Evolutionary conservation across 2,329 filamentous ascomycete genomes (phyloP), one percentile per base, ranked within the genome.

Genomic region (Botrytis medusae): DNA sequence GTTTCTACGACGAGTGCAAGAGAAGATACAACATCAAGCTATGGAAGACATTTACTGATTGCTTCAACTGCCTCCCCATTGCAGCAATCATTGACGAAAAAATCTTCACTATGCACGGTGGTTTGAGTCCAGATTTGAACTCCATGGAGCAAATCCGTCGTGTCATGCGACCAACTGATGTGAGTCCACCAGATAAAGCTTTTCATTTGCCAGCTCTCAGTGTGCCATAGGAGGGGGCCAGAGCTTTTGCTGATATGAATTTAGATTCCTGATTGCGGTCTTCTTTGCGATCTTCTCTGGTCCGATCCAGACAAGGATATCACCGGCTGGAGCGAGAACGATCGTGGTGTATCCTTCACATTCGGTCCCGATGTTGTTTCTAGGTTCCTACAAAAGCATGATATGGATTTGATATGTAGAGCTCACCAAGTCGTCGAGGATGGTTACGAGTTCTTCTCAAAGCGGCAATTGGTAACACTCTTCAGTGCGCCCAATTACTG

Each of bases 1-100:
- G 96, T 74, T 99, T 99, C 87, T 99, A 99, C 87, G 96, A 99
- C 82, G 95, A 99, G 85, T 99, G 95, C 91, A 99, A 99, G 88
- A 92, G 96, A 82, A 90, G 95, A 79, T 98, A 97, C 87, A 99
- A 98, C 85, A 97, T 98, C 87, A 98, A 98, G 89, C 89, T 98
- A 75, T 98, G 95, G 95, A 99, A 99, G 89, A 98, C 95, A 1
- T 98, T 99, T 83, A 98, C 95, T 76, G 95, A 99, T 84, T 98
- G 95, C 88, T 99, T 99, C 90, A 99, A 99, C 88, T 98, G 94
- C 85, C 86, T 98, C 81, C 95, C 95, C 65, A 98, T 99, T 83
- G 96, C 95, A 74, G 95, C 96, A 78, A 99, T 99, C 85, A 98
- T 99, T 80, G 95, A 97, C 82, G 96, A 98, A 88, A 99, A 98